Evolutionary conservation across 352 stramenopile species (phyloP).

Genomic region (Plasmopara muralis): DNA sequence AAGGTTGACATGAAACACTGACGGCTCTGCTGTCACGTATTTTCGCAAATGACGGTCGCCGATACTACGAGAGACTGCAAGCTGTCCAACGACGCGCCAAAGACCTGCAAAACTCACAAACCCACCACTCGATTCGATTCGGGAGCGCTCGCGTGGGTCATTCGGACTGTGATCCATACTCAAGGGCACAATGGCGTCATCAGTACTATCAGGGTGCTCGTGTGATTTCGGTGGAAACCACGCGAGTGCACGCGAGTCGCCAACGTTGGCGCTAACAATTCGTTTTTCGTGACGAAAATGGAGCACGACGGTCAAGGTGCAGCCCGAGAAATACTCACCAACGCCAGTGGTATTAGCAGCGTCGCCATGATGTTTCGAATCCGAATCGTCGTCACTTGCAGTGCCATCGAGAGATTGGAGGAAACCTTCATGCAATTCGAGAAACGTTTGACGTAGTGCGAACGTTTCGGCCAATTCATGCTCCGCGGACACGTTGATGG

Average conservation of each 20-base stretch:
- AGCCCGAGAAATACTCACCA: conserved; percentile 63
- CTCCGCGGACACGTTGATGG: conserved; percentile 8
- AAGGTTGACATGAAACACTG: conserved; percentile 45
- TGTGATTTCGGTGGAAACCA: conserved; percentile 14
- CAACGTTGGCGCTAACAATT: conserved; percentile 72
- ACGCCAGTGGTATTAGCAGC: too few relatives aligned
- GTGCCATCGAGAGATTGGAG: conserved; percentile 13
- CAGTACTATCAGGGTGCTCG: too few relatives aligned
- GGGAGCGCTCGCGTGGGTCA: conserved; percentile 31
- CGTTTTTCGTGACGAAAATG: conserved; percentile 48
- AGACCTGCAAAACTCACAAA: conserved; percentile 65
- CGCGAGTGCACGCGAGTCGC: conserved; percentile 76
- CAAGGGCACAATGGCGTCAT: conserved; percentile 17
- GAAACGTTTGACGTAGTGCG: conserved; percentile 63
- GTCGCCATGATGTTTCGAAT: neutral
- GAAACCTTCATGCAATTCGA: conserved; percentile 61
- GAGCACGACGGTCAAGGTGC: conserved; percentile 71
- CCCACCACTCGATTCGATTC: conserved; percentile 72
- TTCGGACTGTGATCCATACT: conserved; percentile 67
- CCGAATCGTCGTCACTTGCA: conserved; percentile 2
- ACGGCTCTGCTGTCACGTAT: conserved; percentile 77
- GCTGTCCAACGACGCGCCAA: conserved; percentile 84
- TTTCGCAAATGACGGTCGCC: conserved; percentile 84
- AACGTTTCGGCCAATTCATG: conserved; percentile 42
- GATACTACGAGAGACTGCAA: conserved; percentile 90